Base-by-base conservation (phyloP, 106 monocot species). In the Acanthochlamys bracteata region DNA sequence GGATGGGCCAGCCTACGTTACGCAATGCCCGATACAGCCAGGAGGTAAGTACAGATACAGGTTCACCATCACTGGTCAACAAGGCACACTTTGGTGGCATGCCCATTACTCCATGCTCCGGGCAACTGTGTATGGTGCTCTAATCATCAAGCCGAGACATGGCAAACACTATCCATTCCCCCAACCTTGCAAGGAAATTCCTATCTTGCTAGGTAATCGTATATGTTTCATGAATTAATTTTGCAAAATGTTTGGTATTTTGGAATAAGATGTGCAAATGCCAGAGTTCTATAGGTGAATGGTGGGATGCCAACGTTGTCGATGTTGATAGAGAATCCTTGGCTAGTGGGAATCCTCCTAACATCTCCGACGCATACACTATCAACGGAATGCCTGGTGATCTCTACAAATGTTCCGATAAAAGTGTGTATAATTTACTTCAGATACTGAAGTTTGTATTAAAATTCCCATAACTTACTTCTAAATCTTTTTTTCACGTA, bases 1-100 rank as follows among this genome's bases (percentile, higher is more conserved):
- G 0, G 88, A 93, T 42, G 93, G 93, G 0, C 80, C 89, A 11
- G 71, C 56, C 11, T 69, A 78, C 58, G 73, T 93, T 26, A 93
- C 93, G 0, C 93, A 93, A 41, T 93, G 93, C 65, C 93, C 93
- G 0, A 83, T 88, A 0, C 60, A 8, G 4, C 78, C 93, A 0
- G 89, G 89, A 0, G 63, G 59, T 19, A 72, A 66, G 8, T 93
- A 83, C 77, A 81, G 78, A 0, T 85, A 93, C 80, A 82, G 57
- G 27, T 85, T 89, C 71, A 72, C 60, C 26, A 62, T 93, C 69
- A 72, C 52, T 7, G 80, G 69, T 2, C 83, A 93, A 65, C 82
- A 85, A 42, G 92, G 92, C 26, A 93, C 92, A 2, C 64, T 93
- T 0, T 93, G 93, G 93, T 93, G 88, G 84, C 93, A 93, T 39